Conservation (phyloP, 1,284 basidiomycete species). For the Heterobasidion occidentale region DNA sequence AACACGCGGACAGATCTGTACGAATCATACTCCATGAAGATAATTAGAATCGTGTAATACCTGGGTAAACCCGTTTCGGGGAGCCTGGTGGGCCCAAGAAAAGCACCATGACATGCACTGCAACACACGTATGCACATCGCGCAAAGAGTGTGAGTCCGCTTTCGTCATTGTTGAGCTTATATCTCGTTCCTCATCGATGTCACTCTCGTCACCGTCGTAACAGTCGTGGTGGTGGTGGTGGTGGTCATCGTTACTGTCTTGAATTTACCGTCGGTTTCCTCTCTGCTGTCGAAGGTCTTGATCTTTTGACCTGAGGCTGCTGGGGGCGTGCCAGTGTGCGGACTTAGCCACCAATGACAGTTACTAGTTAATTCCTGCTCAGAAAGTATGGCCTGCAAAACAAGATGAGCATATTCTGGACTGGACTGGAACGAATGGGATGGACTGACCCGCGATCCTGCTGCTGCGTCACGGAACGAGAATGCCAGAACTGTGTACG, state of each 20-base stretch:
- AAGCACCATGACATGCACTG: no score
- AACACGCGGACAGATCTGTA: no score
- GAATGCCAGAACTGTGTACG: background rate
- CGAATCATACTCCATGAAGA: no score
- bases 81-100: no score
- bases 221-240: slow-evolving; percentile 3
- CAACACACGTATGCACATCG: no score
- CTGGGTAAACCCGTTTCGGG: no score
- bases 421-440: background rate
- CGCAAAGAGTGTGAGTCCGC: no score
- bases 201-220: slow-evolving; percentile 3
- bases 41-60: no score
- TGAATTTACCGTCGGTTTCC: background rate
- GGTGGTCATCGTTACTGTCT: slow-evolving; percentile 1
- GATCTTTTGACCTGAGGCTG: background rate
- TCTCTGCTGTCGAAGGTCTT: slow-evolving; percentile 1
- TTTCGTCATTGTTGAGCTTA: background rate
- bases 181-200: background rate
- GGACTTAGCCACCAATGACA: slow-evolving; percentile 3
- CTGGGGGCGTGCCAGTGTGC: background rate
- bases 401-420: background rate
- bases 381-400: slow-evolving; percentile 3
- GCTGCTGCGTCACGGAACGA: background rate
- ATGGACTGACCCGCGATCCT: background rate
- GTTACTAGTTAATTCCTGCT: background rate